Conservation (phyloP, 352 stramenopile species). For the Pythium apleroticum region DNA sequence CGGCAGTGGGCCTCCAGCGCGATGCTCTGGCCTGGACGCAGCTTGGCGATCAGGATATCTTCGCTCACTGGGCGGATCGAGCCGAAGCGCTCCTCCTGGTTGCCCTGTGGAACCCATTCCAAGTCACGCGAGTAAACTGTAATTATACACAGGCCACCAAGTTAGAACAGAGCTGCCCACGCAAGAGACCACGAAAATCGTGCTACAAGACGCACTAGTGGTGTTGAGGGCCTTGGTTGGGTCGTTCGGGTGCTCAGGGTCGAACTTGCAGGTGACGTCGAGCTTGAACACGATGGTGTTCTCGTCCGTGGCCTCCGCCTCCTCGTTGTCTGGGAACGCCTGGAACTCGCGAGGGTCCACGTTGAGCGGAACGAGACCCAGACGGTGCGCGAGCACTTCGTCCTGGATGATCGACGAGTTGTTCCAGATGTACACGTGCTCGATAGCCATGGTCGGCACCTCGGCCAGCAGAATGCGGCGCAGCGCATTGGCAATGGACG, state of each 20-base stretch:
- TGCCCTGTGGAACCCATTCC: conserved; percentile 96
- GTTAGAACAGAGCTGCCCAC: neutral
- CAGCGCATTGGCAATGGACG: conserved; percentile 91
- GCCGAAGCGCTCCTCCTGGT: conserved; percentile 91
- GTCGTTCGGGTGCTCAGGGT: conserved; percentile 67
- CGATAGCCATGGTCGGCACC: conserved; percentile 92
- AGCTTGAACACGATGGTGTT: conserved; percentile 98
- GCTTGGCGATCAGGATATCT: conserved; percentile 97
- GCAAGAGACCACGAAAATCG: too few relatives aligned
- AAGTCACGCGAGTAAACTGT: conserved; percentile 93
- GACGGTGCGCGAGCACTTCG: conserved; percentile 90
- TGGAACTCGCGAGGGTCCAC: conserved; percentile 87
- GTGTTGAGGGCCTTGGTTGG: conserved; percentile 63
- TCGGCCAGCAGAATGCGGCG: conserved; percentile 90
- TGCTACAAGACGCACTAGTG: conserved; percentile 37
- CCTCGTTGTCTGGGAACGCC: conserved; percentile 83
- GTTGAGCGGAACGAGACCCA: conserved; percentile 85
- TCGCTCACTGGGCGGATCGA: conserved; percentile 88
- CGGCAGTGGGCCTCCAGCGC: conserved; percentile 94
- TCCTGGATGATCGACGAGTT: conserved; percentile 95
- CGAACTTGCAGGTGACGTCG: conserved; percentile 87
- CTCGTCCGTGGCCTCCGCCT: conserved; percentile 91
- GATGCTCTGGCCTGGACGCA: conserved; percentile 96
- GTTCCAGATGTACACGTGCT: conserved; percentile 94
- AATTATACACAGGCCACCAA: neutral